phyloP scores from a whole-genome alignment of 306 rosid species.

The Vigna reflexopilosa region DNA sequence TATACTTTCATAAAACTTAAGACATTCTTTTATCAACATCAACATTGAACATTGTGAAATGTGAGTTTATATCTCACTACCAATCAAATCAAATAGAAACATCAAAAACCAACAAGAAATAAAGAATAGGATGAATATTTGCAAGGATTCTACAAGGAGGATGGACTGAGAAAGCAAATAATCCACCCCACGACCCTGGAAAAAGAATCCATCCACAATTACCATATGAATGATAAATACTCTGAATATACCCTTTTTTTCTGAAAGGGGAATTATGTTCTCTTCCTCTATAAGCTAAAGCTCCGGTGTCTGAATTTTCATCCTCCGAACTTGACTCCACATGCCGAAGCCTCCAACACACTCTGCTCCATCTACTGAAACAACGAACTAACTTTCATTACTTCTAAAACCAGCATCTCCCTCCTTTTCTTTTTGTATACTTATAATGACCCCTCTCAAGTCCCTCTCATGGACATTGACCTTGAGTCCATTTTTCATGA shows the following conservation, averaged over 20 bases:
- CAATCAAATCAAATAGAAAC: slow-evolving; percentile 37
- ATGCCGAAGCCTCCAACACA: background rate
- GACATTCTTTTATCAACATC: slow-evolving; percentile 35
- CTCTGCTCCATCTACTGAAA: background rate
- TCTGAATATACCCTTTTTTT: slow-evolving; percentile 46
- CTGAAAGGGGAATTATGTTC: slow-evolving; percentile 19
- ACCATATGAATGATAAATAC: slow-evolving; percentile 51
- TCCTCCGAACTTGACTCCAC: slow-evolving; percentile 12
- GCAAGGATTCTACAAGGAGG: slow-evolving; percentile 49
- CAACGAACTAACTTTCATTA: slow-evolving; percentile 40
- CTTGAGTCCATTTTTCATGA: slow-evolving; percentile 89
- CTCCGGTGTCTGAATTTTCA: slow-evolving; percentile 22
- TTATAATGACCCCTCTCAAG: slow-evolving; percentile 56
- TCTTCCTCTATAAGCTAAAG: slow-evolving; percentile 41
- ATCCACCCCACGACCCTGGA: slow-evolving; percentile 42
- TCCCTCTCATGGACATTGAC: slow-evolving; percentile 73
- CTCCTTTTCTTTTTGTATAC: slow-evolving; percentile 45
- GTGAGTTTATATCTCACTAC: slow-evolving; percentile 35
- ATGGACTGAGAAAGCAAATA: slow-evolving; percentile 40
- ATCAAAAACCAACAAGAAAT: slow-evolving; percentile 45
- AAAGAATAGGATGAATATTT: slow-evolving; percentile 61
- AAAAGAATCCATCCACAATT: slow-evolving; percentile 49
- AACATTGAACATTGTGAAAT: slow-evolving; percentile 36
- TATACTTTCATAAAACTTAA: slow-evolving; percentile 19
- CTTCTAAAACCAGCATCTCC: slow-evolving; percentile 36